phyloP scores from a whole-genome alignment of 257 asterid species.

The Solanum arcanum region DNA sequence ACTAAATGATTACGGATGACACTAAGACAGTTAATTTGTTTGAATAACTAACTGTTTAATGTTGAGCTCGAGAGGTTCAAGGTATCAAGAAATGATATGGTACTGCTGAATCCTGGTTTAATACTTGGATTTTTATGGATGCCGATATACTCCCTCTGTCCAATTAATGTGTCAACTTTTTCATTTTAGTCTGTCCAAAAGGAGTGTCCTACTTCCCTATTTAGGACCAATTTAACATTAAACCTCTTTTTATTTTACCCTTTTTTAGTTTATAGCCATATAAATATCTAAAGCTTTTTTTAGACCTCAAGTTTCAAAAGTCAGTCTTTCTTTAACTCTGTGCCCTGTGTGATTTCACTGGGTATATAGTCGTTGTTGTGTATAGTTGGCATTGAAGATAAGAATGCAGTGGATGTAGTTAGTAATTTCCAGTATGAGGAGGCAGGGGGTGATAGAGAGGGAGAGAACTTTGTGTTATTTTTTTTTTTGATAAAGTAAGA shows the following conservation, averaged over 20 bases:
- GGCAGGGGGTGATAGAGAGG: not conserved
- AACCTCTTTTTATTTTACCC: not conserved
- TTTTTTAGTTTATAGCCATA: not conserved
- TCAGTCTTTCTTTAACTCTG: not conserved
- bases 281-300: not conserved
- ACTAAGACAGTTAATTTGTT: not conserved
- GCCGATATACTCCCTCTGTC: not conserved
- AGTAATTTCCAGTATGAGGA: not conserved
- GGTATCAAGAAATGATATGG: not conserved
- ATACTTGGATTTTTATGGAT: not conserved
- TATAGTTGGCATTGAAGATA: not conserved
- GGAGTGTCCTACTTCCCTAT: not conserved
- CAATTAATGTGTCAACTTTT: not conserved
- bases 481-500: not conserved
- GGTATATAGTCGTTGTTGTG: not conserved
- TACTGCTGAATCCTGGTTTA: not conserved
- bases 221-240: not conserved
- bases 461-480: not conserved
- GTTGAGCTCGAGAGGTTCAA: not conserved
- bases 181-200: not conserved
- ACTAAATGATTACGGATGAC: not conserved
- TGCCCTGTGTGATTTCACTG: not conserved
- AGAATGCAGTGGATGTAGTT: not conserved
- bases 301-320: not conserved
- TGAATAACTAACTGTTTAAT: not conserved